Percentiles rank a stretch among this genome's conserved stretches.
Conservation (phyloP, 352 stramenopile genomes). For the Hyaloperonospora brassicae region DNA sequence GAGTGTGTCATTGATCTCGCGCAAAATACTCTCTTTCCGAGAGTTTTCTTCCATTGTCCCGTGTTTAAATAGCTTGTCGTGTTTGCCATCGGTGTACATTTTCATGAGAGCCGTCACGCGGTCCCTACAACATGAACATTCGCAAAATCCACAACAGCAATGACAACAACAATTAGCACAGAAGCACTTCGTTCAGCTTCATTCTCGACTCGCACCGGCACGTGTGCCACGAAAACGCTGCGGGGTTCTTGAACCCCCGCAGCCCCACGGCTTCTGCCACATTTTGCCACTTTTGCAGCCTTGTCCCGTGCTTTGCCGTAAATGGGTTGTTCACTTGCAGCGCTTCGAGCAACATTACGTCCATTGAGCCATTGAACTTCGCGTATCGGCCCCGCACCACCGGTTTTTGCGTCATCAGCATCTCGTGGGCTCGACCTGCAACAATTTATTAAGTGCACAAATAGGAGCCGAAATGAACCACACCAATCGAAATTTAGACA, state of each 20-base stretch:
- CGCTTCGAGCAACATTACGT: constrained; percentile 67
- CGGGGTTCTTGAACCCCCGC: constrained; percentile 54
- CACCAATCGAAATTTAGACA: no score
- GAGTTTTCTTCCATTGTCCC: constrained; percentile 59
- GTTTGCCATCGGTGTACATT: constrained; percentile 67
- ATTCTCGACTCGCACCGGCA: constrained; percentile 39
- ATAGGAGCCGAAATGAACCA: no score
- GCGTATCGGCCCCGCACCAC: constrained; percentile 55
- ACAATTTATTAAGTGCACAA: neutral
- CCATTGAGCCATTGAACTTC: constrained; percentile 75
- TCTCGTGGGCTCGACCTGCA: constrained; percentile 3
- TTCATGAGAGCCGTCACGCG: constrained; percentile 72
- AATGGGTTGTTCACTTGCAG: constrained; percentile 70
- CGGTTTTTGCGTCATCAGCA: constrained; percentile 20
- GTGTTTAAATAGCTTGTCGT: constrained; percentile 82
- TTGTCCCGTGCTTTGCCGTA: constrained; percentile 72
- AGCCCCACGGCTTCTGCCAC: constrained; percentile 56
- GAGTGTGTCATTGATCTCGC: constrained; percentile 47
- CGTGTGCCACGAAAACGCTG: constrained; percentile 76
- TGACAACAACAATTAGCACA: neutral
- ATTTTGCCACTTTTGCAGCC: constrained; percentile 75
- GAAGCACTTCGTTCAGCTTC: neutral
- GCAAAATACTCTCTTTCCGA: constrained; percentile 57
- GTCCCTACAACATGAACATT: constrained; percentile 30
- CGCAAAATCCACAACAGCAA: neutral